Conservation (phyloP, 441 rosid species). For the Kokia cookei region DNA sequence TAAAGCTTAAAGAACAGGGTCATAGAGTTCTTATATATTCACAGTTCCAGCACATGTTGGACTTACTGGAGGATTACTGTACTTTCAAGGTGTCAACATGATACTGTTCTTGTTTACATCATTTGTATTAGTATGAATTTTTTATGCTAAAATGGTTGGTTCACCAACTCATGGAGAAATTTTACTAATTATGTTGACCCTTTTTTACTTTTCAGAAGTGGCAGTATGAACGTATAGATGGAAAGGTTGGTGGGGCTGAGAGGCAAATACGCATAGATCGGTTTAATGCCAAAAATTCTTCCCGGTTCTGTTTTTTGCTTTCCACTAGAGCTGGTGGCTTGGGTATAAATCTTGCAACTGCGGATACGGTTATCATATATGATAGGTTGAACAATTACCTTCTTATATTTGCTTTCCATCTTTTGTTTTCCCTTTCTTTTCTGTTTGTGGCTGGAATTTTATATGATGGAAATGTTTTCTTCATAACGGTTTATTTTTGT, state of each 20-base stretch:
- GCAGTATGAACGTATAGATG: constrained; percentile 98
- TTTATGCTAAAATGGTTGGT: constrained; percentile 5
- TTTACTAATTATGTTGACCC: not conserved
- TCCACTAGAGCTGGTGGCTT: constrained; percentile 99
- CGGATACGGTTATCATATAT: constrained; percentile 94
- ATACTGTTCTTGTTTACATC: not conserved
- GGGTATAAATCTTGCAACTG: constrained; percentile 99
- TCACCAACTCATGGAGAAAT: constrained; percentile 4
- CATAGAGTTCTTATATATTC: constrained; percentile 98
- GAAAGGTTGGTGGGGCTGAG: constrained; percentile 98
- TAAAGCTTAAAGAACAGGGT: constrained; percentile 93
- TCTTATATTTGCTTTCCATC: constrained; percentile 4
- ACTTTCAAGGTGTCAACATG: constrained; percentile 50
- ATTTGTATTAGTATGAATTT: constrained; percentile 3
- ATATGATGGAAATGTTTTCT: not conserved
- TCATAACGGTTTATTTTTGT: not conserved
- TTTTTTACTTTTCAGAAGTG: constrained; percentile 55
- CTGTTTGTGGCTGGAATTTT: constrained; percentile 8
- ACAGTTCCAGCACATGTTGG: constrained; percentile 98
- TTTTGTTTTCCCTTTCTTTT: not conserved
- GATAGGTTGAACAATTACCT: constrained; percentile 62
- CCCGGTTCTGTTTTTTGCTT: constrained; percentile 92
- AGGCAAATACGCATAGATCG: constrained; percentile 97
- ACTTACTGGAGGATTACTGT: constrained; percentile 92
- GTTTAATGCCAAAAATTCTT: constrained; percentile 81